Evolutionary conservation across 2,329 filamentous ascomycete genomes (phyloP).

Genomic region (Hymenoscyphus linearis): DNA sequence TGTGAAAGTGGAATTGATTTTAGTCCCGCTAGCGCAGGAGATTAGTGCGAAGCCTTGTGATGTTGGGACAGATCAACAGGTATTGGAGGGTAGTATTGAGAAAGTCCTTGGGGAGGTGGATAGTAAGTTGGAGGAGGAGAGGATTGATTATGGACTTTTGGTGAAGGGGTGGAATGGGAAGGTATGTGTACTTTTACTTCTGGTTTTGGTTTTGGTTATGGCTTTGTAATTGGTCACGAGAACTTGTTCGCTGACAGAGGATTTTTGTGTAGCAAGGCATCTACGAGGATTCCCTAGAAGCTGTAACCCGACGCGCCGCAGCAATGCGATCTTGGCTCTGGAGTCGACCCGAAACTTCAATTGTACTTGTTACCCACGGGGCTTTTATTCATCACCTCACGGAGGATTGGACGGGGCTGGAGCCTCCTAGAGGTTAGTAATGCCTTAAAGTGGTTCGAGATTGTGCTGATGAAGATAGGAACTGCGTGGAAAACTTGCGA

Average conservation of each 20-base stretch:
- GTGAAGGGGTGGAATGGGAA: conserved; percentile 18
- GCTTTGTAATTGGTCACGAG: no score
- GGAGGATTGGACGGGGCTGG: conserved; percentile 15
- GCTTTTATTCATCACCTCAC: conserved; percentile 19
- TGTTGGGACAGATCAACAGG: conserved; percentile 10
- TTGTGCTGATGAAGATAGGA: conserved; percentile 6
- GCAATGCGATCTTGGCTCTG: conserved; percentile 15
- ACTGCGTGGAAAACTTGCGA: conserved; percentile 17
- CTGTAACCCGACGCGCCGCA: conserved; percentile 12
- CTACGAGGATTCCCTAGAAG: conserved; percentile 15
- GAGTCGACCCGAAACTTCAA: conserved; percentile 13
- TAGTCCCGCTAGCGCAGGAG: conserved; percentile 17
- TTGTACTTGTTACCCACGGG: conserved; percentile 19
- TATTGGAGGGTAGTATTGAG: conserved; percentile 6
- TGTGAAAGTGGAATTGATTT: conserved; percentile 11
- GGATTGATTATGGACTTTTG: conserved; percentile 16
- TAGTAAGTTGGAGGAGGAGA: conserved; percentile 6
- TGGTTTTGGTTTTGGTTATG: not conserved
- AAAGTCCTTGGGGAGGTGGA: conserved; percentile 10
- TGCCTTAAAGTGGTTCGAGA: not conserved
- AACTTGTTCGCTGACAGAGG: not conserved
- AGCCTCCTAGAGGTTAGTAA: conserved; percentile 7
- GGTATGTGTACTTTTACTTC: conserved; percentile 3
- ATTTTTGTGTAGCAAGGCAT: conserved; percentile 10
- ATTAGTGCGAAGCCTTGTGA: conserved; percentile 19